Conservation (phyloP, 2,329 filamentous ascomycete genomes). For the Byssoonygena ceratinophila region DNA sequence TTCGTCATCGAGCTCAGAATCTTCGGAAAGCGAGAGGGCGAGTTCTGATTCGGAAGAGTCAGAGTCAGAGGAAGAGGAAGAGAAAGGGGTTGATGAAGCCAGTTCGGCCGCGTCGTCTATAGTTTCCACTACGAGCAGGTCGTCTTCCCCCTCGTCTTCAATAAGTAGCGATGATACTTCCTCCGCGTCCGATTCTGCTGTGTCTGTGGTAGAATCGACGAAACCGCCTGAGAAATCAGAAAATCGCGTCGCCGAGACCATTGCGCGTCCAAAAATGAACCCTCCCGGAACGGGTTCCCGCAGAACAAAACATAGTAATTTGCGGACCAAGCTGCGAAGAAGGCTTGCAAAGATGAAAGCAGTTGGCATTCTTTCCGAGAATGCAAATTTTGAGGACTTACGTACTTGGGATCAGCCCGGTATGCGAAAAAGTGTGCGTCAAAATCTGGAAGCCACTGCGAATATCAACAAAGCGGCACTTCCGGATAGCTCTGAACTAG, state of each 20-base stretch:
- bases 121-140: constrained; percentile 14
- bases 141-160: constrained; percentile 12
- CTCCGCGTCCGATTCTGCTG: constrained; percentile 21
- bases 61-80: constrained; percentile 16
- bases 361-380: constrained; percentile 41
- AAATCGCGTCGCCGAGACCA: constrained; percentile 8
- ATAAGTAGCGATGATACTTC: constrained; percentile 20
- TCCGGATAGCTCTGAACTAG: constrained; percentile 35
- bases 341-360: constrained; percentile 44
- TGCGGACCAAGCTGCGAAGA: constrained; percentile 42
- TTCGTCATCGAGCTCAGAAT: constrained; percentile 13
- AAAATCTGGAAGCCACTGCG: not conserved
- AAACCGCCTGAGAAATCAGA: constrained; percentile 24
- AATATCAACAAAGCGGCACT: constrained; percentile 19
- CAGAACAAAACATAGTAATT: constrained; percentile 47
- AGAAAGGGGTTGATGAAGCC: constrained; percentile 17
- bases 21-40: not conserved
- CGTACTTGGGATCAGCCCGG: constrained; percentile 25
- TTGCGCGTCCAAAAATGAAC: constrained; percentile 19
- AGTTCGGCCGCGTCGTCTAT: constrained; percentile 20
- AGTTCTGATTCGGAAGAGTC: constrained; percentile 8
- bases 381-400: constrained; percentile 44
- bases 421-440: not conserved
- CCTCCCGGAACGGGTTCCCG: constrained; percentile 42
- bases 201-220: constrained; percentile 18